These are phyloP conservation scores for Apiospora kogelbergensis DNA, from an alignment of 2,329 filamentous ascomycete genomes.

Conservation along the genomic window DNA sequence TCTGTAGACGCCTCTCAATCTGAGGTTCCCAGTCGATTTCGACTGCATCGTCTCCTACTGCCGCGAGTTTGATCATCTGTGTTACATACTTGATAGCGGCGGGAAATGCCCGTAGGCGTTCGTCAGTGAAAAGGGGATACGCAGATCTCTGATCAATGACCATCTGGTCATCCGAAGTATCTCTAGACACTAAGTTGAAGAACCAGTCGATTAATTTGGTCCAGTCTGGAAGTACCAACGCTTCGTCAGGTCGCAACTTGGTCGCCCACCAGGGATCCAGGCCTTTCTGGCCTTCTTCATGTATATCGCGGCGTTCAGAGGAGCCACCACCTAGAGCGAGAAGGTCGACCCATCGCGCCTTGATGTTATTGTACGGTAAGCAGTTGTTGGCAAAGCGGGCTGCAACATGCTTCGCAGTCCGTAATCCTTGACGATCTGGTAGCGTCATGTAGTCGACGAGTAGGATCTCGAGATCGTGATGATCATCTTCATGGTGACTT, in stretches of 20 bases:
- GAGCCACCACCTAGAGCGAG: slow-evolving; percentile 69
- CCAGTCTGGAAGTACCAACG: slow-evolving; percentile 49
- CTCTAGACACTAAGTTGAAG: slow-evolving; percentile 37
- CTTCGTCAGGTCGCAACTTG: slow-evolving; percentile 33
- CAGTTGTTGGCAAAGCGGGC: slow-evolving; percentile 90
- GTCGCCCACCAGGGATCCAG: slow-evolving; percentile 64
- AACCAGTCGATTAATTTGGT: slow-evolving; percentile 48
- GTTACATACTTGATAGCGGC: slow-evolving; percentile 69
- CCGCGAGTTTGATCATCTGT: slow-evolving; percentile 51
- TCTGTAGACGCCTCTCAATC: slow-evolving; percentile 70
- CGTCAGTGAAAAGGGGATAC: slow-evolving; percentile 40
- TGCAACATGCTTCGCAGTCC: slow-evolving; percentile 77
- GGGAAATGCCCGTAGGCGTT: slow-evolving; percentile 57
- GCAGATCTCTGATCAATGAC: slow-evolving; percentile 40
- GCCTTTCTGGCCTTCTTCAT: slow-evolving; percentile 87
- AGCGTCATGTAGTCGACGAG: slow-evolving; percentile 68
- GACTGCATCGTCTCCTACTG: slow-evolving; percentile 52
- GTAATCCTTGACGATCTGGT: slow-evolving; percentile 51
- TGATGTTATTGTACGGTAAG: slow-evolving; percentile 74
- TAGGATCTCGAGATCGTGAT: slow-evolving; percentile 46
- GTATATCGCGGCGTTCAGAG: slow-evolving; percentile 75
- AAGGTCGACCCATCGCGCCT: slow-evolving; percentile 85
- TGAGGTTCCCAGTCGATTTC: slow-evolving; percentile 84
- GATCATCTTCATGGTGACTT: slow-evolving; percentile 27
- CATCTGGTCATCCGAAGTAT: slow-evolving; percentile 28